These are phyloP conservation scores for Kodamaea lidongshanica DNA, from an alignment of 805 yeast genomes.

Conservation along the genomic window DNA sequence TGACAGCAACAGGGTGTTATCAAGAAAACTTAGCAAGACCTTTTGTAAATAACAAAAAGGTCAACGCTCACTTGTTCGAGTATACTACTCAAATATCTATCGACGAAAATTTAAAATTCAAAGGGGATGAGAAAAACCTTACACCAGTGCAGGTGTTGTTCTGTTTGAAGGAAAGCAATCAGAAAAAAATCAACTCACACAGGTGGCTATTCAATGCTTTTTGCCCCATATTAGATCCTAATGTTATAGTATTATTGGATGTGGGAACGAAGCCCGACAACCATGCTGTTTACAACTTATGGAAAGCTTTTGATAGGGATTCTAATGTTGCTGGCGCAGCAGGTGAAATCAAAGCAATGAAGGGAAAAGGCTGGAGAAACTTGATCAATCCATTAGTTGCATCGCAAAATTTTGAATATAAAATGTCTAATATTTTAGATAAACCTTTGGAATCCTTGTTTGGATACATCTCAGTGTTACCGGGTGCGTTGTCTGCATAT, in stretches of 20 bases:
- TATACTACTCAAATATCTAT: slow-evolving; percentile 93
- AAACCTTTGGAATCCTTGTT: slow-evolving; percentile 89
- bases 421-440: slow-evolving; percentile 93
- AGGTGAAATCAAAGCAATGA: slow-evolving; percentile 94
- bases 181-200: slow-evolving; percentile 93
- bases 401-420: slow-evolving; percentile 93
- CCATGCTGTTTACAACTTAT: slow-evolving; percentile 81
- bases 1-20: slow-evolving; percentile 93
- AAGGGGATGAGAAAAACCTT: slow-evolving; percentile 81
- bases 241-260: slow-evolving; percentile 81
- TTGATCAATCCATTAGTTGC: slow-evolving; percentile 88
- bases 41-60: slow-evolving; percentile 84
- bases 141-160: slow-evolving; percentile 93
- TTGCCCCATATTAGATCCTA: slow-evolving; percentile 88
- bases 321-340: slow-evolving; percentile 99
- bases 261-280: slow-evolving; percentile 97
- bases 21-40: slow-evolving; percentile 98
- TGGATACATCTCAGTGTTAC: slow-evolving; percentile 89
- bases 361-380: slow-evolving; percentile 80
- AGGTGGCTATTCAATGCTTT: slow-evolving; percentile 96
- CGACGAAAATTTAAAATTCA: slow-evolving; percentile 82
- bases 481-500: slow-evolving; percentile 95
- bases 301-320: slow-evolving; percentile 97
- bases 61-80: slow-evolving; percentile 90
- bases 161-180: slow-evolving; percentile 87